Conservation (phyloP, 192 early-diverging fungal species). For the Rhizoclosmatium sp. region DNA sequence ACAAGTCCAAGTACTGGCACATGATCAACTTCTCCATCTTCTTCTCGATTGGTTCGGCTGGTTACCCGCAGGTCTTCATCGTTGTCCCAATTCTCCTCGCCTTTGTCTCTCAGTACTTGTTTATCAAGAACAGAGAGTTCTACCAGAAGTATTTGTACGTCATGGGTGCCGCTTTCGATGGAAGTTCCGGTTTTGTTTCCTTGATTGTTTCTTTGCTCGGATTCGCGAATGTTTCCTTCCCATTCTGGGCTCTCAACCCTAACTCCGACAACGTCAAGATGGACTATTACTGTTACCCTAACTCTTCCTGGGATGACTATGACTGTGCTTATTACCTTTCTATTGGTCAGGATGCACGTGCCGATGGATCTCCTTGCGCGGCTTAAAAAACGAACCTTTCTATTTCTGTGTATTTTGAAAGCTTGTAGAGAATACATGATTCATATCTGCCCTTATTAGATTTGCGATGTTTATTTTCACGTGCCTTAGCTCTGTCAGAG, state of each 20-base stretch:
- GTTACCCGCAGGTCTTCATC: slow-evolving; percentile 13
- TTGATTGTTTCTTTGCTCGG: slow-evolving; percentile 5
- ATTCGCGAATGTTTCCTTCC: slow-evolving; percentile 4
- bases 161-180: slow-evolving; percentile 63
- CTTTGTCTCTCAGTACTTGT: slow-evolving; percentile 29
- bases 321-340: slow-evolving; percentile 12
- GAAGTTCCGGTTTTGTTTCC: slow-evolving; percentile 38
- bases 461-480: too few species aligned
- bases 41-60: slow-evolving; percentile 6
- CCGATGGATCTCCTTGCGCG: neutral
- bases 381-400: too few species aligned
- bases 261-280: slow-evolving; percentile 1
- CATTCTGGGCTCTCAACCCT: slow-evolving; percentile 7
- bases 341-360: neutral
- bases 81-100: slow-evolving; percentile 13
- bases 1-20: slow-evolving; percentile 27
- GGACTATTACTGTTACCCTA: slow-evolving; percentile 34
- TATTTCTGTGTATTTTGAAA: too few species aligned
- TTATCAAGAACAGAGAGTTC: slow-evolving; percentile 26
- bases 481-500: neutral
- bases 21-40: slow-evolving; percentile 32
- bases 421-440: too few species aligned
- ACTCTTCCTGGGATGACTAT: neutral
- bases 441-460: too few species aligned
- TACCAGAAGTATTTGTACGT: slow-evolving; percentile 59